Conservation (phyloP, 2,329 filamentous ascomycete species). For the Cercospora beticola region DNA sequence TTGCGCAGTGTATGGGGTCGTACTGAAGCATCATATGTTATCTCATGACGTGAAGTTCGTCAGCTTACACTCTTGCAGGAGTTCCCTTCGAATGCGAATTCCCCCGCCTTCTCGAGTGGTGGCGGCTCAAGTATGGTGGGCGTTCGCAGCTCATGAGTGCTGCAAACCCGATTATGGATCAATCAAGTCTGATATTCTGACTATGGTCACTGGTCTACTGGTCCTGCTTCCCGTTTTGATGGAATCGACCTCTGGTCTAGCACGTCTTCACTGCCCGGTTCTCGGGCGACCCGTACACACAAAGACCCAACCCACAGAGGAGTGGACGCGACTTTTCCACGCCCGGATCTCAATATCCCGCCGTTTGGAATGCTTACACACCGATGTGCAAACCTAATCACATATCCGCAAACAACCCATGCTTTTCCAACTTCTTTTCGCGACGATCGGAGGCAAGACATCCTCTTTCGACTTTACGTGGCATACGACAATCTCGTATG, state of each 20-base stretch:
- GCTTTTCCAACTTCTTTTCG: background rate
- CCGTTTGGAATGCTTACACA: background rate
- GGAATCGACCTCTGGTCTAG: background rate
- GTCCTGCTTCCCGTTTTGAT: background rate
- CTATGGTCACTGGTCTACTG: background rate
- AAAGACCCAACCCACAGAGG: background rate
- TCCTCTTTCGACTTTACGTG: background rate
- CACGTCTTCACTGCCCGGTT: background rate
- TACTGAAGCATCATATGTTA: background rate
- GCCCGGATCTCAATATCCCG: background rate
- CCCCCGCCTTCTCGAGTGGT: slow-evolving; percentile 20
- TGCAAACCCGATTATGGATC: background rate
- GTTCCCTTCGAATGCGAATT: slow-evolving; percentile 20
- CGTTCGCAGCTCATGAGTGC: slow-evolving; percentile 10
- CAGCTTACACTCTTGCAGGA: slow-evolving; percentile 23
- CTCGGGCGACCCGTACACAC: background rate
- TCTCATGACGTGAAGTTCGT: background rate
- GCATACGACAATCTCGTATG: background rate
- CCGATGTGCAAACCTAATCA: background rate
- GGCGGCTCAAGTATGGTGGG: slow-evolving; percentile 22
- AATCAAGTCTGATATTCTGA: background rate
- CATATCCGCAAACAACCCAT: background rate
- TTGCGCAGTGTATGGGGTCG: background rate
- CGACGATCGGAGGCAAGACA: background rate
- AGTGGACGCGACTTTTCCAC: background rate